Percentiles rank a stretch among this genome's conserved stretches.
Conservation (phyloP, 129 eudicot species). For the Pittosporum tobira region DNA sequence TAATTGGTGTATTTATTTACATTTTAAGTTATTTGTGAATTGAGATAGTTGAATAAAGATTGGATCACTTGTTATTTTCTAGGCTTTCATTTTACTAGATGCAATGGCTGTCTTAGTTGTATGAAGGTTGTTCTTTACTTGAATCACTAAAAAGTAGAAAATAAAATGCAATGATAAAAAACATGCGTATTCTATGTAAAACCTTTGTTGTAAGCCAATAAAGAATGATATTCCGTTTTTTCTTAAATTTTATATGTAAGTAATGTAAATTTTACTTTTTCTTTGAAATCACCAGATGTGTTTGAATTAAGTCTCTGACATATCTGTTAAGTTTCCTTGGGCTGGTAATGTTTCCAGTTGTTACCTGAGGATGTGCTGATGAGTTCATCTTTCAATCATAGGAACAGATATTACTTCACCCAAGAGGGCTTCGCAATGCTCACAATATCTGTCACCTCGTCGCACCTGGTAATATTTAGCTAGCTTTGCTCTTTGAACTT, state of each 20-base stretch:
- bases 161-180: too few relatives aligned
- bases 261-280: too few relatives aligned
- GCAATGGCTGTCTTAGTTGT: too few relatives aligned
- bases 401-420: slow-evolving; percentile 23
- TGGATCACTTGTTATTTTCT: background rate
- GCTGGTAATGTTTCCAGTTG: background rate
- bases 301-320: background rate
- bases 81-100: background rate
- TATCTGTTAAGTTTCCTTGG: background rate
- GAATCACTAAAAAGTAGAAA: too few relatives aligned
- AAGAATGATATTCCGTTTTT: too few relatives aligned
- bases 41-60: too few relatives aligned
- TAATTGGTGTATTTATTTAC: background rate
- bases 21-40: too few relatives aligned
- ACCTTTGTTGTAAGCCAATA: too few relatives aligned
- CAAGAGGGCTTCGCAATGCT: slow-evolving; percentile 24
- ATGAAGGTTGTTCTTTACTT: too few relatives aligned
- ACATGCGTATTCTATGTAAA: too few relatives aligned
- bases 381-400: slow-evolving; percentile 6
- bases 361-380: slow-evolving; percentile 1
- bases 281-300: background rate
- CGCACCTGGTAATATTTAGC: slow-evolving; percentile 28
- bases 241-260: too few relatives aligned
- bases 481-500: slow-evolving; percentile 1
- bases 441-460: slow-evolving; percentile 28